phyloP scores from a whole-genome alignment of 768 basidiomycete species.

The Austroboletus festivus region DNA sequence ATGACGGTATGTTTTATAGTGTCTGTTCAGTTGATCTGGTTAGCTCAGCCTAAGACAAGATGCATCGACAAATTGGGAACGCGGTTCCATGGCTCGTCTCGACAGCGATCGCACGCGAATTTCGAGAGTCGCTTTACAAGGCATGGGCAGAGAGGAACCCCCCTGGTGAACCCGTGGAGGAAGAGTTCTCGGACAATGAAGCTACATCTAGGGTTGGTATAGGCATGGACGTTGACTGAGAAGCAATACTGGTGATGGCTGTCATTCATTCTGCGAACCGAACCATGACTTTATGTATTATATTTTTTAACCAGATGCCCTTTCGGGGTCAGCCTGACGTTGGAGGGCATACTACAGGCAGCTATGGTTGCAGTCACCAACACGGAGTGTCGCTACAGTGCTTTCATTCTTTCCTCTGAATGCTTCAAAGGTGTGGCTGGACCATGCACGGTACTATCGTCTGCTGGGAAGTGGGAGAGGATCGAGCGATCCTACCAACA shows the following conservation, averaged over 20 bases:
- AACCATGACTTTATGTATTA: too few relatives aligned
- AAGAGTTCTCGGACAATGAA: constrained; percentile 23
- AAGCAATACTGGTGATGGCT: too few relatives aligned
- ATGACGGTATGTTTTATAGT: constrained; percentile 48
- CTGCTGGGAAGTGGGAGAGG: too few relatives aligned
- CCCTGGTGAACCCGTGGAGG: constrained; percentile 24
- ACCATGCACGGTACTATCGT: too few relatives aligned
- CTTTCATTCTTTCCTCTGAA: too few relatives aligned
- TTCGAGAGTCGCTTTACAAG: constrained; percentile 49
- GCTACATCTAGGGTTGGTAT: constrained; percentile 1
- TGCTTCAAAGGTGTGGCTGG: too few relatives aligned
- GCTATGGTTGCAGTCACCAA: too few relatives aligned
- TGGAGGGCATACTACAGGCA: too few relatives aligned
- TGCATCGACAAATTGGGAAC: constrained; percentile 81
- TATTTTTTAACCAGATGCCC: too few relatives aligned
- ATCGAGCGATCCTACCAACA: not conserved
- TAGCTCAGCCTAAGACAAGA: constrained; percentile 37
- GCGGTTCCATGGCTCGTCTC: constrained; percentile 70
- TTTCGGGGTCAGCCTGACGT: too few relatives aligned
- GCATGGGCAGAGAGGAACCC: constrained; percentile 43
- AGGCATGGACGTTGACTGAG: constrained; percentile 34
- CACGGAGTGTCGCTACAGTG: too few relatives aligned
- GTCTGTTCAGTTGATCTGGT: not conserved
- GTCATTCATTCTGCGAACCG: too few relatives aligned
- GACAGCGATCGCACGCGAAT: constrained; percentile 60